Evolutionary conservation across 2,329 filamentous ascomycete genomes (phyloP).

Genomic region (Pseudocercospora crystallina): DNA sequence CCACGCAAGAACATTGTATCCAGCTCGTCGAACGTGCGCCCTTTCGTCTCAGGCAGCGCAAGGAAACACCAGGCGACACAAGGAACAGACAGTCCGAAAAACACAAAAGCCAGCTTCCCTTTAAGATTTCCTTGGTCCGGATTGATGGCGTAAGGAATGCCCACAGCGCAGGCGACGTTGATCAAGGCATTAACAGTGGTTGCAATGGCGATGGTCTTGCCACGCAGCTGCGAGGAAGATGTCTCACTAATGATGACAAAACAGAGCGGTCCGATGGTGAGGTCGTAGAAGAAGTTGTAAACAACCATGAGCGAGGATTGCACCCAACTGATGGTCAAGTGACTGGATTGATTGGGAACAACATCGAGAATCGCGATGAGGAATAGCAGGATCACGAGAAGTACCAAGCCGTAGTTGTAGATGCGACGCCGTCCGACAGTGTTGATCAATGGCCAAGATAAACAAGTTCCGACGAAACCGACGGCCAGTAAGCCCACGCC

Average conservation of each 20-base stretch:
- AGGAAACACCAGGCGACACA: slow-evolving; percentile 54
- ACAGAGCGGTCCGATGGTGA: slow-evolving; percentile 28
- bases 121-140: slow-evolving; percentile 26
- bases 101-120: slow-evolving; percentile 38
- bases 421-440: slow-evolving; percentile 38
- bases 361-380: slow-evolving; percentile 25
- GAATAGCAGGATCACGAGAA: slow-evolving; percentile 23
- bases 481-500: slow-evolving; percentile 41
- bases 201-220: slow-evolving; percentile 28
- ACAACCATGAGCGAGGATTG: slow-evolving; percentile 9
- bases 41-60: slow-evolving; percentile 57
- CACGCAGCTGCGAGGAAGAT: slow-evolving; percentile 26
- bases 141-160: slow-evolving; percentile 29
- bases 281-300: slow-evolving; percentile 26
- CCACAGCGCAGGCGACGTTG: background rate
- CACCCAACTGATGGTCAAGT: no score
- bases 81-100: slow-evolving; percentile 44
- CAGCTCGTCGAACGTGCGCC: slow-evolving; percentile 55
- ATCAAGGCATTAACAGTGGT: no score
- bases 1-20: slow-evolving; percentile 33
- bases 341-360: background rate
- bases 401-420: slow-evolving; percentile 30
- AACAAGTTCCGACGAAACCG: slow-evolving; percentile 33
- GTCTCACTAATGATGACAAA: slow-evolving; percentile 31
- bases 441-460: slow-evolving; percentile 36